phyloP scores from a whole-genome alignment of 1,284 basidiomycete species.

The Sporisorium iseilematis-ciliati region DNA sequence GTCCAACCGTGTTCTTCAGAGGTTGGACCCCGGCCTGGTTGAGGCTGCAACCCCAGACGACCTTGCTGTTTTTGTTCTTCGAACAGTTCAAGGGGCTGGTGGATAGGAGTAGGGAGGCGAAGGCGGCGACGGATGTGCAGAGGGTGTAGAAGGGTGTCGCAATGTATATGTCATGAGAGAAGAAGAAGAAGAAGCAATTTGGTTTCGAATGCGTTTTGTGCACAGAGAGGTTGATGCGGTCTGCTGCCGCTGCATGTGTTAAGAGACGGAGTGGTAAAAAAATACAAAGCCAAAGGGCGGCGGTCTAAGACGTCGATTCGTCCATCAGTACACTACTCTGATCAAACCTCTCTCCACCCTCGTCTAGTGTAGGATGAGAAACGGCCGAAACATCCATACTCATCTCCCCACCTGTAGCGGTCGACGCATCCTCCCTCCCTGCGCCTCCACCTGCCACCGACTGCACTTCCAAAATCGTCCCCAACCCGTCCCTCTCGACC shows the following conservation, averaged over 20 bases:
- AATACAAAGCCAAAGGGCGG: too few species aligned
- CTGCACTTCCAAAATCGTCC: conserved; percentile 13
- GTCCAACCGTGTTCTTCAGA: conserved; percentile 73
- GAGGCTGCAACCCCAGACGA: conserved; percentile 66
- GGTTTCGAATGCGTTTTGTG: too few species aligned
- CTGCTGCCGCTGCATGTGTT: neutral
- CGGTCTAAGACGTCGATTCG: conserved; percentile 37
- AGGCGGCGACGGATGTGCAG: conserved; percentile 11
- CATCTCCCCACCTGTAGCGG: conserved; percentile 31
- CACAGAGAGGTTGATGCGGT: neutral
- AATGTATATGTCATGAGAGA: neutral
- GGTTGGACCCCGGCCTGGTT: conserved; percentile 74
- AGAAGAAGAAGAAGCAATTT: too few species aligned
- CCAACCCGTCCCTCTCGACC: neutral
- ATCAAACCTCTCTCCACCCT: conserved; percentile 6
- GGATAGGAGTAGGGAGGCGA: conserved; percentile 45
- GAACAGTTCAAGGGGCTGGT: conserved; percentile 63
- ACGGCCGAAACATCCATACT: conserved; percentile 31
- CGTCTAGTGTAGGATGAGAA: neutral
- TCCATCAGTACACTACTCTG: conserved; percentile 43
- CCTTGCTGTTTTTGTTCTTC: conserved; percentile 64
- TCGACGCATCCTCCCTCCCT: conserved; percentile 6
- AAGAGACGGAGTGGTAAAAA: too few species aligned
- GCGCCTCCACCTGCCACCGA: neutral
- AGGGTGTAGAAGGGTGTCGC: conserved; percentile 3